Base-by-base conservation (phyloP, 176 grass and related monocot genomes). In the Aegilops speltoides region DNA sequence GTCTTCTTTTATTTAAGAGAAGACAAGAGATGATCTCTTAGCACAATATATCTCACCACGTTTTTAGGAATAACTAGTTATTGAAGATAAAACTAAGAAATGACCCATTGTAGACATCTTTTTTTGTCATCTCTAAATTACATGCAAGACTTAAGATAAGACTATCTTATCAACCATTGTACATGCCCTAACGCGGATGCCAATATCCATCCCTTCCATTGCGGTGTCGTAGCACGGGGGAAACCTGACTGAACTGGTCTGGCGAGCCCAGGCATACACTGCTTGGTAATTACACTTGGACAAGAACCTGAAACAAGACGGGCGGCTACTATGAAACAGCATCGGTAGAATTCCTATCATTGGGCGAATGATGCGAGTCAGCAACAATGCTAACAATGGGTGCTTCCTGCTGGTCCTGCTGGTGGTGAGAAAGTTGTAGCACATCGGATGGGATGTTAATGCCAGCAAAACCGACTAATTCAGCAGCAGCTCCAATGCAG, bases 391-490 rank as follows among this genome's bases (percentile, higher is more conserved):
- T 66, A 59, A 87, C 81, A 25, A 88, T 82, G 25, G 86, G 71
- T 73, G 86, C 43, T 91, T 91, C 82, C 40, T 88, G 90, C 77
- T 45, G 43, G 43, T 88, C 86, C 32, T 88, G 82, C 17, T 85
- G 43, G 43, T 46, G 43, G 43, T 46, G 82, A 45, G 63, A 79
- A 85, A 25, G 29, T 24, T 88, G 82, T 56, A 78, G 41, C 52
- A 80, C 60, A 83, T 86, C 80, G 38, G 37, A 79, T 54, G 92
- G 92, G 28, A 96, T 85, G 85, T 96, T 99, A 69, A 99, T 96
- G 6, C 97, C 97, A 11, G 92, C 90, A 77, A 99, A 99, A 66
- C 97, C 97, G 1, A 99, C 77, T 75, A 96, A 85, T 43, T 96
- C 90, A 22, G 94, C 97, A 64, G 85, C 87, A 43, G 97, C 94